phyloP scores from a whole-genome alignment of 768 basidiomycete genomes.

The Tephrocybe sp. region DNA sequence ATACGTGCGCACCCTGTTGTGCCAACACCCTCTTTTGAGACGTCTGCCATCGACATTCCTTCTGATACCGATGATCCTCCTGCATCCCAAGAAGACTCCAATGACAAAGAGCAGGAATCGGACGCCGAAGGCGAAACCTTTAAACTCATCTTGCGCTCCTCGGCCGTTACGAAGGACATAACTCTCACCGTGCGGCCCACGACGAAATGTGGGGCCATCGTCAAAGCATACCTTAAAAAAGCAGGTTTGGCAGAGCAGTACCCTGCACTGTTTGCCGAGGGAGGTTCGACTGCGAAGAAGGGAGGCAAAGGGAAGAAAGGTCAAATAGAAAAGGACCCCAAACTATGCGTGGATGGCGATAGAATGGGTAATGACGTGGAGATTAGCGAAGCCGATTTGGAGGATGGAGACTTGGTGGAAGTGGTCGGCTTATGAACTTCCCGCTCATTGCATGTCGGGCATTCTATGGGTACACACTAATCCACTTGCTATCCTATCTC shows the following conservation, averaged over 20 bases:
- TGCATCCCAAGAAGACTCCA: slow-evolving; percentile 4
- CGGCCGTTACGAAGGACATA: slow-evolving; percentile 48
- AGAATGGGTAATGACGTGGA: slow-evolving; percentile 56
- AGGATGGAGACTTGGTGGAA: slow-evolving; percentile 81
- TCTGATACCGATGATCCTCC: slow-evolving; percentile 20
- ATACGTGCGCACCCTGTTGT: slow-evolving; percentile 37
- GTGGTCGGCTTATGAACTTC: slow-evolving; percentile 54
- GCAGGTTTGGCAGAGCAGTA: slow-evolving; percentile 61
- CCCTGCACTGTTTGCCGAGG: slow-evolving; percentile 30
- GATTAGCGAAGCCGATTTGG: slow-evolving; percentile 70
- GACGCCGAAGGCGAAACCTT: slow-evolving; percentile 55
- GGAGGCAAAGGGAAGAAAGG: slow-evolving; percentile 16
- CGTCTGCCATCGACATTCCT: slow-evolving; percentile 5
- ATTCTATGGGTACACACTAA: background rate
- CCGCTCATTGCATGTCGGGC: background rate
- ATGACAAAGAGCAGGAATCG: slow-evolving; percentile 38
- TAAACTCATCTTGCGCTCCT: slow-evolving; percentile 66
- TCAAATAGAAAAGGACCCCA: slow-evolving; percentile 37
- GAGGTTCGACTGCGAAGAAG: slow-evolving; percentile 31
- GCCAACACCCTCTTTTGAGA: slow-evolving; percentile 3
- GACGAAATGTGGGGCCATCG: slow-evolving; percentile 75
- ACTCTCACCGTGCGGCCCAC: slow-evolving; percentile 70
- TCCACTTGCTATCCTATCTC: too few species aligned
- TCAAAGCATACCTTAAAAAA: slow-evolving; percentile 73
- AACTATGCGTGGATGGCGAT: slow-evolving; percentile 69